phyloP scores from a whole-genome alignment of 2,329 filamentous ascomycete species.

The Dactylellina parvicollis region DNA sequence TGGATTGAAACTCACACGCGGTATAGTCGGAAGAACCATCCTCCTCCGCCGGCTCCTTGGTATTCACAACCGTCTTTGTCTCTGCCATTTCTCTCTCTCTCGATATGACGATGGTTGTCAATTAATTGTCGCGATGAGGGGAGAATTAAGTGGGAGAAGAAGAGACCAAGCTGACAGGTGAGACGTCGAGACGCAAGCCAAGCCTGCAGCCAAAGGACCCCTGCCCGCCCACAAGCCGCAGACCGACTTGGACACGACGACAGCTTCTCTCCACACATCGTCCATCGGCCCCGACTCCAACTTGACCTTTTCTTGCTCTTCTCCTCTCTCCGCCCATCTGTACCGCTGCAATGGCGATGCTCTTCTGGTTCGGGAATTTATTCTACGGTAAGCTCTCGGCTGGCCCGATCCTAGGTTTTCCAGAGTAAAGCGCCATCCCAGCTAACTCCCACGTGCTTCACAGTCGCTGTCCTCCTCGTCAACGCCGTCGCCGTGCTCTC shows the following conservation, averaged over 20 bases:
- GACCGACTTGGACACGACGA: constrained; percentile 46
- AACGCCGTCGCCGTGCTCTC: constrained; percentile 94
- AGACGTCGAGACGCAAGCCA: constrained; percentile 36
- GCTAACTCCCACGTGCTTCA: constrained; percentile 34
- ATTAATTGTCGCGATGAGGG: constrained; percentile 12
- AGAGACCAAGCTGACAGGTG: neutral
- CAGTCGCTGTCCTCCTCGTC: constrained; percentile 84
- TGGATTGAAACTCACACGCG: constrained; percentile 1
- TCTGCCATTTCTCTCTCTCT: constrained; percentile 29
- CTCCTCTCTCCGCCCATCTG: neutral
- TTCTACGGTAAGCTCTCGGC: constrained; percentile 47
- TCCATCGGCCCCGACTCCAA: neutral
- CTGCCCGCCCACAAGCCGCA: constrained; percentile 4
- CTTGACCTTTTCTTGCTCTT: neutral
- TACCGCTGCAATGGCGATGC: constrained; percentile 41
- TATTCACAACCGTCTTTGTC: constrained; percentile 13
- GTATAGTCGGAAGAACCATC: constrained; percentile 15
- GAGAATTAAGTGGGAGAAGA: neutral
- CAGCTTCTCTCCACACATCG: constrained; percentile 9
- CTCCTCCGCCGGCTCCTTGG: constrained; percentile 16
- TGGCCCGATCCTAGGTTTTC: no score
- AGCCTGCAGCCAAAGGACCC: constrained; percentile 24
- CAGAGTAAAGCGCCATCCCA: neutral
- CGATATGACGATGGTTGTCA: neutral
- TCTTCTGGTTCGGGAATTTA: constrained; percentile 53